Percentiles rank a stretch among this genome's conserved stretches.
Conservation (phyloP, 2,329 filamentous ascomycete species). For the Penicillium rolfsii region DNA sequence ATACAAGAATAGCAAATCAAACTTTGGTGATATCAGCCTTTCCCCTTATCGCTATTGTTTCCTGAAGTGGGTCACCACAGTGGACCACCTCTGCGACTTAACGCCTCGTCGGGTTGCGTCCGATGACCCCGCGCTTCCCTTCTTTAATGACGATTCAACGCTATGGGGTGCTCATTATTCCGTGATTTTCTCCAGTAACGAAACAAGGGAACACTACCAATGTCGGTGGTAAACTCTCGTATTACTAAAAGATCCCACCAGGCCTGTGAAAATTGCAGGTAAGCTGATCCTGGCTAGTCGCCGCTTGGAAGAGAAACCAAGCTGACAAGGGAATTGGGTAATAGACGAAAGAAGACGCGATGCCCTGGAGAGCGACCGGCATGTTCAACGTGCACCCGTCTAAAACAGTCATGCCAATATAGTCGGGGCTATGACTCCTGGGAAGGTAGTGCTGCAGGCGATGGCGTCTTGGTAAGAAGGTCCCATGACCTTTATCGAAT, state of each 20-base stretch:
- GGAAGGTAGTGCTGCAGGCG: slow-evolving; percentile 41
- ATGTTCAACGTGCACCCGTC: slow-evolving; percentile 55
- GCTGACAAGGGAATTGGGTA: slow-evolving; percentile 9
- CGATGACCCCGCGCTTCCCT: slow-evolving; percentile 23
- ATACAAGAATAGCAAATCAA: not conserved
- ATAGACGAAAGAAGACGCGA: slow-evolving; percentile 55
- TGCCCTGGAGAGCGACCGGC: slow-evolving; percentile 57
- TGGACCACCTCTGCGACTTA: slow-evolving; percentile 11
- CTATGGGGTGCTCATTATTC: not conserved
- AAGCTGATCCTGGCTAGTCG: not conserved
- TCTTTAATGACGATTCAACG: not conserved
- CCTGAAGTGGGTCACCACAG: slow-evolving; percentile 7
- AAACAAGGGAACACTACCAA: not conserved
- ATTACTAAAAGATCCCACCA: slow-evolving; percentile 24
- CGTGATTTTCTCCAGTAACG: not conserved
- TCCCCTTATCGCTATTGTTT: slow-evolving; percentile 9
- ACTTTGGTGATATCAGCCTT: not conserved
- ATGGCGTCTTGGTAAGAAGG: slow-evolving; percentile 41
- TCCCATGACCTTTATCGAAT: not conserved
- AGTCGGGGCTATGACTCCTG: slow-evolving; percentile 32
- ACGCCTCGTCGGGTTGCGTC: slow-evolving; percentile 14
- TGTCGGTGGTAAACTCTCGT: slow-evolving; percentile 23
- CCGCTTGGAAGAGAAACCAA: slow-evolving; percentile 4
- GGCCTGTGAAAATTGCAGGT: slow-evolving; percentile 27
- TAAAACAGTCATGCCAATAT: slow-evolving; percentile 54